Percentiles rank a stretch among this genome's conserved stretches.
Evolutionary conservation across 1,284 basidiomycete species (phyloP).

Genomic region (Pascua sp.): DNA sequence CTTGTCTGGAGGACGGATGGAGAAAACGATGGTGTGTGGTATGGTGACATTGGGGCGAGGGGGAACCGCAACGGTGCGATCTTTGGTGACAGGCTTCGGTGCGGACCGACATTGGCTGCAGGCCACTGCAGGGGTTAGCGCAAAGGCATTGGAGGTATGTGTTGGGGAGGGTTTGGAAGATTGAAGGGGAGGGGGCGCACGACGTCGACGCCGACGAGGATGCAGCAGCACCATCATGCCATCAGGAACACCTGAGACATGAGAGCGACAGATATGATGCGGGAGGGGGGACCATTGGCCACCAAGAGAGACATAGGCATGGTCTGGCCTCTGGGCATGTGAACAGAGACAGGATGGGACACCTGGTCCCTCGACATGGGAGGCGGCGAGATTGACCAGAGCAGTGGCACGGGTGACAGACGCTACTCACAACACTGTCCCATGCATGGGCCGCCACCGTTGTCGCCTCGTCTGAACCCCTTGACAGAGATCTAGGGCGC

Average conservation of each 20-base stretch:
- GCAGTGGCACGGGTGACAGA: background rate
- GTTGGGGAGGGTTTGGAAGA: too few relatives aligned
- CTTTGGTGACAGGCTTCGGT: slow-evolving; percentile 8
- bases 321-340: too few relatives aligned
- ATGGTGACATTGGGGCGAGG: slow-evolving; percentile 40
- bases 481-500: too few relatives aligned
- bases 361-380: too few relatives aligned
- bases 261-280: background rate
- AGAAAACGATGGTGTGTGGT: slow-evolving; percentile 42
- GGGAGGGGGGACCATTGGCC: background rate
- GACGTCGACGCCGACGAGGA: too few relatives aligned
- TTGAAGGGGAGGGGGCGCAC: too few relatives aligned
- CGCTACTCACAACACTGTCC: slow-evolving; percentile 44
- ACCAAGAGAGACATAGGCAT: too few relatives aligned
- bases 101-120: slow-evolving; percentile 21
- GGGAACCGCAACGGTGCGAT: slow-evolving; percentile 27
- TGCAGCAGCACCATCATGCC: background rate
- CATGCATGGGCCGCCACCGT: slow-evolving; percentile 32
- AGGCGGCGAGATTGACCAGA: too few relatives aligned
- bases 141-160: too few relatives aligned
- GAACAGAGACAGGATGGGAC: too few relatives aligned
- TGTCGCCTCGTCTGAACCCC: too few relatives aligned
- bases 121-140: slow-evolving; percentile 32
- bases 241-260: background rate
- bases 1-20: slow-evolving; percentile 27